These are phyloP conservation scores for Phytophthora podocarpi DNA, from an alignment of 352 stramenopile genomes.

Conservation along the genomic window DNA sequence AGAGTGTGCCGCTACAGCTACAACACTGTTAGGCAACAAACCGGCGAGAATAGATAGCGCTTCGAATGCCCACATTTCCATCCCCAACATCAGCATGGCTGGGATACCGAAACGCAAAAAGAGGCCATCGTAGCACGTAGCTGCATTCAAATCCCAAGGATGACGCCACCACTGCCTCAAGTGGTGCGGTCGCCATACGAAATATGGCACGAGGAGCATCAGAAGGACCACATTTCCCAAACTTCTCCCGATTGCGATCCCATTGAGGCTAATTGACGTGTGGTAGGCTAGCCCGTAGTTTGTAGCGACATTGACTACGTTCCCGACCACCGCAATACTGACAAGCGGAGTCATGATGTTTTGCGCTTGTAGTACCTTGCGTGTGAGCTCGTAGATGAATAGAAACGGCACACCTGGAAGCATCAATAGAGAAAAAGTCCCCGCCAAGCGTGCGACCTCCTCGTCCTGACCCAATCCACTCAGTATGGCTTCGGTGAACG, in stretches of 20 bases:
- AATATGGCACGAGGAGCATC: slow-evolving; percentile 49
- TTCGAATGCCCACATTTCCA: slow-evolving; percentile 68
- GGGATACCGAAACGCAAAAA: no score
- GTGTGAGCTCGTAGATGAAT: slow-evolving; percentile 77
- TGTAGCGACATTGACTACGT: slow-evolving; percentile 57
- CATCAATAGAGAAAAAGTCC: slow-evolving; percentile 57
- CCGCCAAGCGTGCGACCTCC: slow-evolving; percentile 50
- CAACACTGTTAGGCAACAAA: slow-evolving; percentile 46
- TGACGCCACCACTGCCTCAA: slow-evolving; percentile 40
- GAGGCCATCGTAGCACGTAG: no score
- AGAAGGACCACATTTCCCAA: slow-evolving; percentile 50
- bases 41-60: slow-evolving; percentile 50
- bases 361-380: slow-evolving; percentile 71
- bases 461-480: slow-evolving; percentile 41
- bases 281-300: slow-evolving; percentile 71
- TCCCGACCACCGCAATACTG: slow-evolving; percentile 48
- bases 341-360: slow-evolving; percentile 74
- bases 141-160: slow-evolving; percentile 35
- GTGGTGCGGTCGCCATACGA: slow-evolving; percentile 35
- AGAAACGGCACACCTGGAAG: slow-evolving; percentile 63
- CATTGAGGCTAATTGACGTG: slow-evolving; percentile 61
- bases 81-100: slow-evolving; percentile 60
- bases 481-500: slow-evolving; percentile 44
- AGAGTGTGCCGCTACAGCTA: slow-evolving; percentile 55
- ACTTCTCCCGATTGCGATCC: slow-evolving; percentile 63